These are phyloP conservation scores for Dillenia turbinata DNA, from an alignment of 164 flowering plant species.

Conservation along the genomic window DNA sequence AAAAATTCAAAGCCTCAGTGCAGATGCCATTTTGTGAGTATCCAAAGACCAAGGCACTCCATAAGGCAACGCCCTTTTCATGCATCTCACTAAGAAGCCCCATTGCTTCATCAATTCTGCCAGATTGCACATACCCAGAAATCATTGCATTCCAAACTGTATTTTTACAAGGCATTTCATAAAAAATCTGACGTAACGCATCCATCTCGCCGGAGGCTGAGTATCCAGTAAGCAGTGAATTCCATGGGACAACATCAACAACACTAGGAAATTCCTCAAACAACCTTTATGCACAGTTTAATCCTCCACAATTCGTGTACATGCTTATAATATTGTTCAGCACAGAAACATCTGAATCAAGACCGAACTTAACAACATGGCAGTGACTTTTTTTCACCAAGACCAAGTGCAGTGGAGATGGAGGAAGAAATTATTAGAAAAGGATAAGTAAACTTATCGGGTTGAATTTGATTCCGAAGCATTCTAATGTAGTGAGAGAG, in stretches of 20 bases:
- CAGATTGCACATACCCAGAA: conserved; percentile 17
- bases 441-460: conserved; percentile 29
- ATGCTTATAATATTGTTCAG: conserved; percentile 16
- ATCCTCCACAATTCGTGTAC: conserved; percentile 16
- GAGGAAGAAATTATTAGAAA: conserved; percentile 20
- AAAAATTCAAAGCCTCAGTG: conserved; percentile 16
- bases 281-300: conserved; percentile 12
- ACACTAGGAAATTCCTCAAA: conserved; percentile 13
- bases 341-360: conserved; percentile 18
- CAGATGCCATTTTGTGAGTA: conserved; percentile 22
- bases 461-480: conserved; percentile 15
- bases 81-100: conserved; percentile 25
- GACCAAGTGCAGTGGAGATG: neutral
- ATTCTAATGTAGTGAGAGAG: conserved; percentile 14
- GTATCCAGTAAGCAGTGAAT: conserved; percentile 23
- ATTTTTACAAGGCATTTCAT: conserved; percentile 25
- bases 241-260: conserved; percentile 32
- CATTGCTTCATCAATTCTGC: conserved; percentile 11
- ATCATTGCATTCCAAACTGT: conserved; percentile 32
- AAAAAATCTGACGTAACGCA: conserved; percentile 18
- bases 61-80: conserved; percentile 15
- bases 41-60: conserved; percentile 28
- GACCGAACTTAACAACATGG: conserved; percentile 24
- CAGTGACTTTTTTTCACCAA: conserved; percentile 19
- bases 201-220: conserved; percentile 12